phyloP scores from a whole-genome alignment of 78 protist species.

The Guillardia theta region DNA sequence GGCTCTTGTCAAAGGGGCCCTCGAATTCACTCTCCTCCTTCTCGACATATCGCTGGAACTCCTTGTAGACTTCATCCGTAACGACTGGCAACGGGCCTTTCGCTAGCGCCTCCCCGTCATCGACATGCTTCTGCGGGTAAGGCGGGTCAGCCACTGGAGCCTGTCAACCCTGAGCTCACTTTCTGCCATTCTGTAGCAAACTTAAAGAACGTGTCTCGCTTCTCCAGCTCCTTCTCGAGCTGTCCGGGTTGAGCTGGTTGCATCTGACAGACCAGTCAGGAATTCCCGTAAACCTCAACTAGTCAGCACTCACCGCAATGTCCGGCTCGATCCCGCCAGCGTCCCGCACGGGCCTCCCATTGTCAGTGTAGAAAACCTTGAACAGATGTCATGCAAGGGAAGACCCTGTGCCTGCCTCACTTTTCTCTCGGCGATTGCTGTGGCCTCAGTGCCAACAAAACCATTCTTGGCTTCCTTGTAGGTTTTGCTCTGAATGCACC shows the following conservation, averaged over 20 bases:
- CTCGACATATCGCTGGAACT: conserved; percentile 1
- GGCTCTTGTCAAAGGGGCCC: conserved; percentile 17
- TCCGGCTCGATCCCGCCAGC: conserved; percentile 47
- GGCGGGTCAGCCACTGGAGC: too few relatives aligned
- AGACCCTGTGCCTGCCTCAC: background rate
- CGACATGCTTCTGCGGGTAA: background rate
- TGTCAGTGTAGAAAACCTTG: background rate
- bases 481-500: conserved; percentile 35
- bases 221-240: conserved; percentile 12
- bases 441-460: background rate
- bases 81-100: background rate
- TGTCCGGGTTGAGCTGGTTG: background rate
- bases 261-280: background rate
- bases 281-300: background rate
- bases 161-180: too few relatives aligned
- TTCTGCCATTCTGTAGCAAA: conserved; percentile 13
- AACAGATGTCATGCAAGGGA: too few relatives aligned
- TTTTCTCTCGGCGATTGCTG: background rate
- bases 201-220: background rate
- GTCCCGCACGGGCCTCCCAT: background rate
- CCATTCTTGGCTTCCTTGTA: background rate
- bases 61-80: background rate
- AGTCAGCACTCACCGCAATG: background rate
- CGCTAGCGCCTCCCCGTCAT: background rate
- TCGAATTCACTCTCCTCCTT: background rate